Percentiles rank a stretch among this genome's conserved stretches.
phyloP scores from a whole-genome alignment of 148 eudicot species.

The Polygonum maritimum region DNA sequence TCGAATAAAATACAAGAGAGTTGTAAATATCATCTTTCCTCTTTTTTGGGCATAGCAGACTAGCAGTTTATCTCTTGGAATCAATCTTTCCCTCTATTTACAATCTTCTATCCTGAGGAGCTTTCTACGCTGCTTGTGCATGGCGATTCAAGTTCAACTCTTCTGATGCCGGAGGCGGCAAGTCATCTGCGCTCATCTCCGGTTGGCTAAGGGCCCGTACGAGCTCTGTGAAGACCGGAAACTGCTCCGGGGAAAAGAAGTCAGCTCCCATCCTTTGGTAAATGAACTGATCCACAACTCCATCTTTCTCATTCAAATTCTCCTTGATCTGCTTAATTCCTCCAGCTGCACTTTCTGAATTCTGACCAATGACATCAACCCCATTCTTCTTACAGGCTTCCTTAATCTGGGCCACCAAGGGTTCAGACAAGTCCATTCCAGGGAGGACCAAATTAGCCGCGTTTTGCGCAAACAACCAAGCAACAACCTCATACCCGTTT shows the following conservation, averaged over 20 bases:
- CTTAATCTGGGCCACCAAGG: constrained; percentile 39
- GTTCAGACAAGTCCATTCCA: constrained; percentile 69
- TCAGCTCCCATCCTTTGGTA: constrained; percentile 91
- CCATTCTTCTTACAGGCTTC: constrained; percentile 37
- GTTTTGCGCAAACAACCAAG: constrained; percentile 42
- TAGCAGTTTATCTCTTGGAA: not conserved
- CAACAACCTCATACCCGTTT: constrained; percentile 58
- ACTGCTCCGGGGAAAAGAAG: constrained; percentile 82
- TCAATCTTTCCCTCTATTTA: constrained; percentile 2
- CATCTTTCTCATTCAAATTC: constrained; percentile 34
- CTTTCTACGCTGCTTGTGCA: constrained; percentile 3
- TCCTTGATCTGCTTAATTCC: constrained; percentile 50
- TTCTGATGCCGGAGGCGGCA: constrained; percentile 18
- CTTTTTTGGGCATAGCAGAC: not conserved
- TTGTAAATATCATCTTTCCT: not conserved
- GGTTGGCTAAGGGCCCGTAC: constrained; percentile 43
- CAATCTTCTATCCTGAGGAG: not conserved
- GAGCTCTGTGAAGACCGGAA: constrained; percentile 53
- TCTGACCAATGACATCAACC: constrained; percentile 55
- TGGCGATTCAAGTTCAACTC: not conserved
- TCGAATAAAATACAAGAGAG: not conserved
- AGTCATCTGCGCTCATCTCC: constrained; percentile 44
- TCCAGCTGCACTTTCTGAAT: constrained; percentile 25
- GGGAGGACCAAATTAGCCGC: constrained; percentile 53
- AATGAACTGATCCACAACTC: constrained; percentile 41